Percentiles rank a stretch among this genome's conserved stretches.
Conservation (phyloP, 441 rosid species). For the Adansonia madagascariensis region DNA sequence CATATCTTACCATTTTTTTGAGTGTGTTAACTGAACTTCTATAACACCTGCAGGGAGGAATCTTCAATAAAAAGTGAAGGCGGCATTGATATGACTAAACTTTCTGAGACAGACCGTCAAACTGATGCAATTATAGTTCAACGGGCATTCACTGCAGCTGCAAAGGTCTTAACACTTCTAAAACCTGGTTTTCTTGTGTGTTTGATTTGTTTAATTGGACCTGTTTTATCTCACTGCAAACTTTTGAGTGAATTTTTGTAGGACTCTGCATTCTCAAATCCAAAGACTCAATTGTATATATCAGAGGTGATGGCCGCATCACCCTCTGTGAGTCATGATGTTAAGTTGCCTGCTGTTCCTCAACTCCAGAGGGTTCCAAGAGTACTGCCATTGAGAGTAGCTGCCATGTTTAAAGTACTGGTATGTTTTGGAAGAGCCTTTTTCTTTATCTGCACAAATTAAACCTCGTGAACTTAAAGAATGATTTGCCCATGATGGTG, state of each 20-base stretch:
- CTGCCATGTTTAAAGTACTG: conserved; percentile 84
- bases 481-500: neutral
- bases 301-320: conserved; percentile 74
- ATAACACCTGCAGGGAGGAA: conserved; percentile 63
- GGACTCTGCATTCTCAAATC: conserved; percentile 59
- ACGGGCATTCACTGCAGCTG: conserved; percentile 73
- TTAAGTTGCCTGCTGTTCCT: conserved; percentile 64
- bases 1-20: conserved; percentile 22
- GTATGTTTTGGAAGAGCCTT: conserved; percentile 45
- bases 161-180: conserved; percentile 53
- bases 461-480: neutral
- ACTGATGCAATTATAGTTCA: conserved; percentile 93
- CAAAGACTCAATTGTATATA: conserved; percentile 63
- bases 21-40: conserved; percentile 27
- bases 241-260: conserved; percentile 34
- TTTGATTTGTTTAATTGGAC: conserved; percentile 6
- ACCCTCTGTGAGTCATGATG: conserved; percentile 47
- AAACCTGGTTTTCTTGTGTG: conserved; percentile 17
- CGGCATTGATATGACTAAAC: conserved; percentile 43
- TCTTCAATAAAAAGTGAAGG: conserved; percentile 50
- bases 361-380: conserved; percentile 69
- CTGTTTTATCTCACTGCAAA: conserved; percentile 17
- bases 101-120: conserved; percentile 67
- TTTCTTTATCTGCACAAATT: neutral
- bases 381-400: conserved; percentile 81